Conservation (phyloP, 192 early-diverging fungal species). For the Umbelopsis sp. region DNA sequence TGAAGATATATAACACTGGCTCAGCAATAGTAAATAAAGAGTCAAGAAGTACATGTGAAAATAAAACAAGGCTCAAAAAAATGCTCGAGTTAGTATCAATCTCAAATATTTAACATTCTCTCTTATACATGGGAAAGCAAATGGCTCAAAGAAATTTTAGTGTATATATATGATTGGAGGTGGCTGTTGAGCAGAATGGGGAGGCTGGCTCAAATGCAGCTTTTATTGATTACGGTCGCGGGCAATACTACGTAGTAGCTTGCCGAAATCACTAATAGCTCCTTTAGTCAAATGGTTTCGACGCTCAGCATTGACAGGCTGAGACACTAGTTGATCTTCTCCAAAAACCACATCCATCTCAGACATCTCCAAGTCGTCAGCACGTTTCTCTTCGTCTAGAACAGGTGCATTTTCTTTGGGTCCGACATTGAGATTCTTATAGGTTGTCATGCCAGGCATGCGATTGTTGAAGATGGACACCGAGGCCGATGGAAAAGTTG, state of each 20-base stretch:
- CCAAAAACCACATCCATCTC: slow-evolving; percentile 29
- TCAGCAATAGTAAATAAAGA: too few relatives aligned
- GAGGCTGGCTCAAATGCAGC: neutral
- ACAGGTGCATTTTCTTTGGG: neutral
- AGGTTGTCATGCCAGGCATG: slow-evolving; percentile 26
- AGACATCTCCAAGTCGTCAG: slow-evolving; percentile 19
- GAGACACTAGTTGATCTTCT: slow-evolving; percentile 4
- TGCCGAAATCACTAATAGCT: slow-evolving; percentile 19
- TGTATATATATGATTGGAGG: neutral
- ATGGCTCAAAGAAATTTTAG: too few relatives aligned
- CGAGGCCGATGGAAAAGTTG: slow-evolving; percentile 7
- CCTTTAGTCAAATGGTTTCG: slow-evolving; percentile 20
- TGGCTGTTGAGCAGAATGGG: neutral
- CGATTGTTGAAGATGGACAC: slow-evolving; percentile 27
- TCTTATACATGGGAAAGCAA: too few relatives aligned
- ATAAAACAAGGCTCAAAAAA: neutral
- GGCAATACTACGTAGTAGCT: slow-evolving; percentile 14
- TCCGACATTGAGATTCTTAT: slow-evolving; percentile 1
- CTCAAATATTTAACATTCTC: too few relatives aligned
- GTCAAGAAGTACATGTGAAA: neutral
- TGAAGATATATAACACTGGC: neutral
- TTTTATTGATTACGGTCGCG: slow-evolving; percentile 19
- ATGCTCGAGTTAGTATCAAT: too few relatives aligned
- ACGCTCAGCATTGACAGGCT: neutral
- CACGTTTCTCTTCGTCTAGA: neutral